A percentile compares a stretch with the other conserved stretches of the same genome.
These are phyloP conservation scores for Drechslerella coelobrocha DNA, from an alignment of 2,329 filamentous ascomycete species.

Conservation along the genomic window DNA sequence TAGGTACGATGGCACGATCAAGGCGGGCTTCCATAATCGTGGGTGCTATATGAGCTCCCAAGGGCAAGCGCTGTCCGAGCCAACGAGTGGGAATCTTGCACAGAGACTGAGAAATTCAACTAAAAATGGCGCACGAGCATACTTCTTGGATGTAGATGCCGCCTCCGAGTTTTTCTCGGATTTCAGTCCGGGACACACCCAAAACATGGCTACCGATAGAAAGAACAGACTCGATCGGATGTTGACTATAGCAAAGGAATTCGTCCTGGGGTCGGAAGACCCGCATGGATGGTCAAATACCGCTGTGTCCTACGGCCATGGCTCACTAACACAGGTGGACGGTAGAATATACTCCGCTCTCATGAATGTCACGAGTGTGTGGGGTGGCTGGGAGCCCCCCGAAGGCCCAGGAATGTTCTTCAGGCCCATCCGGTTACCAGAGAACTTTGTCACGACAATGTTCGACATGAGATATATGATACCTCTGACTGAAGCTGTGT, in stretches of 20 bases:
- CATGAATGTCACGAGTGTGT: not conserved
- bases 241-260: conserved; percentile 13
- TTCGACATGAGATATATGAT: conserved; percentile 15
- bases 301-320: conserved; percentile 18
- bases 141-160: conserved; percentile 30
- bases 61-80: conserved; percentile 17
- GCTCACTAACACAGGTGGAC: conserved; percentile 4
- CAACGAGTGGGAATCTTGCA: conserved; percentile 6
- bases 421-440: conserved; percentile 8
- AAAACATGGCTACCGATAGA: conserved; percentile 19
- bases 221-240: conserved; percentile 22
- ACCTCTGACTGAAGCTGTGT: conserved; percentile 11
- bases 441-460: conserved; percentile 23
- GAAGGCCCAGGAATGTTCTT: conserved; percentile 15
- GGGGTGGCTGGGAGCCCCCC: conserved; percentile 5
- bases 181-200: not conserved
- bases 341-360: not conserved
- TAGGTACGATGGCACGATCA: not conserved
- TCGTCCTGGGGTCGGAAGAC: conserved; percentile 21
- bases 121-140: conserved; percentile 6
- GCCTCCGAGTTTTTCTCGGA: conserved; percentile 21
- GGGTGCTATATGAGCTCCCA: conserved; percentile 29
- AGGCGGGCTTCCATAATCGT: conserved; percentile 8
- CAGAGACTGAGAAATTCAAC: conserved; percentile 11
- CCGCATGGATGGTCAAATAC: conserved; percentile 22